phyloP scores from a whole-genome alignment of 345 rosid species.

The Dimocarpus longan region DNA sequence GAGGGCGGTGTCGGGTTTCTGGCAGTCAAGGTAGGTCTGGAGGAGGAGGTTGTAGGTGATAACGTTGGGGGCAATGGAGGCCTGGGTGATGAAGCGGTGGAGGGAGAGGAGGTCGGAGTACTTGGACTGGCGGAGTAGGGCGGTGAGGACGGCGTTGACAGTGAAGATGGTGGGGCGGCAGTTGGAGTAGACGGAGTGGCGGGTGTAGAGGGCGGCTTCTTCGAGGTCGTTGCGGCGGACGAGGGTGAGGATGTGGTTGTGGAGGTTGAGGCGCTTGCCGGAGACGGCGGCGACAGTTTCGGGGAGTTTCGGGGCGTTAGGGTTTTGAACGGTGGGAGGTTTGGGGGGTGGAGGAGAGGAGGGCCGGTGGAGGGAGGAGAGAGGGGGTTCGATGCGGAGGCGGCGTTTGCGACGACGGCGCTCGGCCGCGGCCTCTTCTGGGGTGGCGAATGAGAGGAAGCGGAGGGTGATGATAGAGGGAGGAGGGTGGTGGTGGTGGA shows the following conservation, averaged over 20 bases:
- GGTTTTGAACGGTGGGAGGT: slow-evolving; percentile 63
- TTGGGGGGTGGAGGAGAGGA: slow-evolving; percentile 40
- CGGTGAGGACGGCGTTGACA: slow-evolving; percentile 79
- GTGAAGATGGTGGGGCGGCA: slow-evolving; percentile 90
- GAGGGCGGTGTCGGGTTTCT: slow-evolving; percentile 75
- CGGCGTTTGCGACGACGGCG: slow-evolving; percentile 92
- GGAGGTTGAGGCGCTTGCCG: slow-evolving; percentile 84
- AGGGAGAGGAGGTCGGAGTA: slow-evolving; percentile 72
- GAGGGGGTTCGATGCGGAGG: slow-evolving; percentile 82
- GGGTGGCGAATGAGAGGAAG: slow-evolving; percentile 64
- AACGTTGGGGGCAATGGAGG: slow-evolving; percentile 79
- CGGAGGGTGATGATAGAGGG: slow-evolving; percentile 39
- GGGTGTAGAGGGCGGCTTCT: slow-evolving; percentile 88
- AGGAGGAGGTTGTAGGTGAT: slow-evolving; percentile 75
- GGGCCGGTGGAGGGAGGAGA: slow-evolving; percentile 59
- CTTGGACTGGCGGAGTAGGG: slow-evolving; percentile 82
- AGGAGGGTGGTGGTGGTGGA: slow-evolving; percentile 25
- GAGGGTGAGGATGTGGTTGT: slow-evolving; percentile 69
- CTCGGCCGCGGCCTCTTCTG: slow-evolving; percentile 91
- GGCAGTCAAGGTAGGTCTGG: slow-evolving; percentile 80
- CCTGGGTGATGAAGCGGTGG: slow-evolving; percentile 77
- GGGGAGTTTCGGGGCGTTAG: slow-evolving; percentile 81
- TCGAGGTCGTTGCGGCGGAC: slow-evolving; percentile 80
- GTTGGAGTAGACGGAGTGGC: slow-evolving; percentile 91
- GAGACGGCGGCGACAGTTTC: slow-evolving; percentile 70